phyloP scores from a whole-genome alignment of 768 basidiomycete genomes.

The Pholiota molesta region DNA sequence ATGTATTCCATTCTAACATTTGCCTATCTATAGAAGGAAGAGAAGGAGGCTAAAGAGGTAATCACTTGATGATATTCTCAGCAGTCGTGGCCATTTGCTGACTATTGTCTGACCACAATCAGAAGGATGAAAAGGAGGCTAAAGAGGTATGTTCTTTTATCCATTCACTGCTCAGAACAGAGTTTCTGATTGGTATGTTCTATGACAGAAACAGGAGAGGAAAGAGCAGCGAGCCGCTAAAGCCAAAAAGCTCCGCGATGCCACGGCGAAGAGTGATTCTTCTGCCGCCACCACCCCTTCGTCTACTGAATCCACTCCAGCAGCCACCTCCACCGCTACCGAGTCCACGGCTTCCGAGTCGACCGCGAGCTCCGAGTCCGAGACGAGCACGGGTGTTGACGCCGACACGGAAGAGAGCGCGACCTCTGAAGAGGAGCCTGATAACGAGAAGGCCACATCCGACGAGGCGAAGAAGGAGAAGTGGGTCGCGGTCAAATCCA shows the following conservation, averaged over 20 bases:
- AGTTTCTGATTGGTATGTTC: constrained; percentile 16
- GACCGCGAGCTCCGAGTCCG: constrained; percentile 58
- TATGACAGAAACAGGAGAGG: constrained; percentile 52
- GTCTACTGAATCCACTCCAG: constrained; percentile 38
- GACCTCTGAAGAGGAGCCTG: constrained; percentile 72
- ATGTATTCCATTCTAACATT: constrained; percentile 6
- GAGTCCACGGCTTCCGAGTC: constrained; percentile 28
- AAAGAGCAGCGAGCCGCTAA: constrained; percentile 37
- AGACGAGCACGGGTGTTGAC: constrained; percentile 62
- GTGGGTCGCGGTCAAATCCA: constrained; percentile 74
- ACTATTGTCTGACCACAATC: constrained; percentile 16
- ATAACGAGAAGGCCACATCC: constrained; percentile 37
- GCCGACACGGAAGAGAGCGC: constrained; percentile 79
- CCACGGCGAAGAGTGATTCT: constrained; percentile 44
- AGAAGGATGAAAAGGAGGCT: constrained; percentile 55
- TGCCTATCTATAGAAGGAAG: constrained; percentile 40
- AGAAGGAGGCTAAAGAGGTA: constrained; percentile 56
- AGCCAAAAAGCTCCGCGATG: constrained; percentile 48
- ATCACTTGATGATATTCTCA: constrained; percentile 13
- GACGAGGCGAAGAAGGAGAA: constrained; percentile 58
- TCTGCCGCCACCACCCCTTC: constrained; percentile 33
- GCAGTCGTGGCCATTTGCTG: constrained; percentile 20
- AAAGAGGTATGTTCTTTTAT: constrained; percentile 54
- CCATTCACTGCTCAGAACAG: background rate
- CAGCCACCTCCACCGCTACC: constrained; percentile 31